Percentiles rank a stretch among this genome's conserved stretches.
Conservation (phyloP, 148 eudicot genomes). For the Rhododendron molle region DNA sequence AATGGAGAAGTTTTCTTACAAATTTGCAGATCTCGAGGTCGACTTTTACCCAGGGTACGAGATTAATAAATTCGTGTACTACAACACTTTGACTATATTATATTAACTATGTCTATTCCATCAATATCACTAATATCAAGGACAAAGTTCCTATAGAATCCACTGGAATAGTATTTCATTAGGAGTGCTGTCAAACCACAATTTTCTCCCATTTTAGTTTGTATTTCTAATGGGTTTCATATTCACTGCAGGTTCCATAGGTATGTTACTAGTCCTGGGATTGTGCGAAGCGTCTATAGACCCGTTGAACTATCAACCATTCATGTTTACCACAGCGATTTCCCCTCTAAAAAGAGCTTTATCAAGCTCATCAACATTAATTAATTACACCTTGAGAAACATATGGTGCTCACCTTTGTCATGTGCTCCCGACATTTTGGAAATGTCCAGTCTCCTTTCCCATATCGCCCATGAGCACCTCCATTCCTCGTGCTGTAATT, state of each 20-base stretch:
- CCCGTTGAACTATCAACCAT: not conserved
- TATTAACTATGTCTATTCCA: not conserved
- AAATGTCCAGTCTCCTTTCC: slow-evolving; percentile 90
- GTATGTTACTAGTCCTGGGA: not conserved
- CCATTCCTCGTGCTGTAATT: slow-evolving; percentile 74
- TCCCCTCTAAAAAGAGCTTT: not conserved
- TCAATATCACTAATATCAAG: not conserved
- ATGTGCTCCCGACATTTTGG: slow-evolving; percentile 89
- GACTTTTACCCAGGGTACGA: not conserved
- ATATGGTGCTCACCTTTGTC: slow-evolving; percentile 51
- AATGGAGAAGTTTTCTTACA: not conserved
- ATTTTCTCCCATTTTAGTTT: not conserved
- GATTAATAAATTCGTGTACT: not conserved
- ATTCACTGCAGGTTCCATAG: not conserved
- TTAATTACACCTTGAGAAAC: not conserved
- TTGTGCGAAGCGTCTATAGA: not conserved
- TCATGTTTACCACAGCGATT: not conserved
- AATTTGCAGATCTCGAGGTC: not conserved
- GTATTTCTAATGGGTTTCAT: not conserved
- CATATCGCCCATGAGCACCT: slow-evolving; percentile 98
- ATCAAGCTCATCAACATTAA: not conserved
- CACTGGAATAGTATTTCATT: not conserved
- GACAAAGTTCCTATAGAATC: not conserved
- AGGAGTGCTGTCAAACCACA: not conserved
- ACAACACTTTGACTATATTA: not conserved